phyloP scores from a whole-genome alignment of 495 filamentous ascomycete genomes.

The Trichocladium uniseriatum region DNA sequence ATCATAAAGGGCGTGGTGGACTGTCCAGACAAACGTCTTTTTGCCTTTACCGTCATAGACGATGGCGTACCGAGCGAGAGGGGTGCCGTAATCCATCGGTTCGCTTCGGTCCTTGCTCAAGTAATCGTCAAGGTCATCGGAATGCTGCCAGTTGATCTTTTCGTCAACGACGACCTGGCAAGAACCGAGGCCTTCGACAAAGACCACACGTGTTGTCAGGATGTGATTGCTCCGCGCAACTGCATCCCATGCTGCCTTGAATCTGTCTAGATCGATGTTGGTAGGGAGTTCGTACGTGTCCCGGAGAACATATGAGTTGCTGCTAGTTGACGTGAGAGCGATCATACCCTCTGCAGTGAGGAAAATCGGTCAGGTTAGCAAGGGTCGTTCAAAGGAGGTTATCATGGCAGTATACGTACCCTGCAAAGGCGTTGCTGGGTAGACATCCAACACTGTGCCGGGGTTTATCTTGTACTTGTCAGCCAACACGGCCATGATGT shows the following conservation, averaged over 20 bases:
- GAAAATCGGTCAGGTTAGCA: too few relatives aligned
- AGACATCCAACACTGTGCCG: conserved; percentile 39
- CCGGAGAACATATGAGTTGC: conserved; percentile 45
- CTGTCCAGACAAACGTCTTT: conserved; percentile 35
- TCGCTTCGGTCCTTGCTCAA: background rate
- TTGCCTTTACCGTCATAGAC: conserved; percentile 20
- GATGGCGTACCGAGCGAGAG: conserved; percentile 11
- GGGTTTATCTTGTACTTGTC: conserved; percentile 14
- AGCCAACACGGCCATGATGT: conserved; percentile 1
- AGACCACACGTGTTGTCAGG: conserved; percentile 32
- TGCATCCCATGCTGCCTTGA: conserved; percentile 49
- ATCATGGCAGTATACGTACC: background rate
- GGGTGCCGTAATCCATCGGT: conserved; percentile 14
- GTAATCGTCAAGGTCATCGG: background rate
- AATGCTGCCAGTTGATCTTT: conserved; percentile 8
- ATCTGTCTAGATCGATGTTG: conserved; percentile 36
- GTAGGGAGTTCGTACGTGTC: conserved; percentile 38
- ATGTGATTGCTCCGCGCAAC: conserved; percentile 42
- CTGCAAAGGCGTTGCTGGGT: conserved; percentile 57
- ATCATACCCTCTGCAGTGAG: conserved; percentile 59
- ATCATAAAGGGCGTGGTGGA: conserved; percentile 58
- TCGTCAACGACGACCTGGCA: conserved; percentile 18
- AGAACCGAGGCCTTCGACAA: conserved; percentile 8
- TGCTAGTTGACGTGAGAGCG: conserved; percentile 31
- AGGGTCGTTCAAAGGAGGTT: conserved; percentile 42